phyloP scores from a whole-genome alignment of 768 basidiomycete genomes.

The Nevesoporus exiguus region DNA sequence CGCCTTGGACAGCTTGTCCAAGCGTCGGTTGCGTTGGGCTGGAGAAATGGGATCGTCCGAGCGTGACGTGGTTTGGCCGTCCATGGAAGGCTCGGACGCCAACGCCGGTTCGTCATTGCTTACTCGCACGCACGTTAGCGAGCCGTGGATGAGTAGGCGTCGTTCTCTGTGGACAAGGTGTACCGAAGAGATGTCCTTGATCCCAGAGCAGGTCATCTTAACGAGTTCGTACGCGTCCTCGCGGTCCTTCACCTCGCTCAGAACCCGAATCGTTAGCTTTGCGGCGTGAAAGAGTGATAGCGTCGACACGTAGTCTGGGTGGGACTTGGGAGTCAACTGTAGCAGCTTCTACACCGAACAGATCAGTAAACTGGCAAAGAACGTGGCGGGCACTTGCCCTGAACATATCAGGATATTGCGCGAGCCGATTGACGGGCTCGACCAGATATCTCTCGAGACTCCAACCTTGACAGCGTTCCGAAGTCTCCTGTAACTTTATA shows the following conservation, averaged over 20 bases:
- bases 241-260: conserved; percentile 81
- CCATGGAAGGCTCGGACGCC: neutral
- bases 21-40: conserved; percentile 4
- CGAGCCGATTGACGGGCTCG: conserved; percentile 73
- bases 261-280: conserved; percentile 67
- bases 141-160: conserved; percentile 67
- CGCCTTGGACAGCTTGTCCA: conserved; percentile 37
- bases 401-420: conserved; percentile 69
- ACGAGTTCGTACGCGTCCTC: conserved; percentile 85
- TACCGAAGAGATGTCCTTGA: conserved; percentile 53
- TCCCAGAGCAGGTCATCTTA: conserved; percentile 53
- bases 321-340: conserved; percentile 63
- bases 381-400: conserved; percentile 46
- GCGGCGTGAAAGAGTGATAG: conserved; percentile 63
- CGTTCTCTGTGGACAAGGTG: conserved; percentile 70
- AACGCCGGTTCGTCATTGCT: conserved; percentile 28
- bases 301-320: conserved; percentile 68
- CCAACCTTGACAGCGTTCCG: conserved; percentile 56
- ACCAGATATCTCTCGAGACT: conserved; percentile 63
- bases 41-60: neutral
- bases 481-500: conserved; percentile 60
- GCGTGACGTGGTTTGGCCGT: neutral
- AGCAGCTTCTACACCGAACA: conserved; percentile 54
- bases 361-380: conserved; percentile 1
- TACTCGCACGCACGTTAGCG: conserved; percentile 43